Percentiles rank a stretch among this genome's conserved stretches.
These are phyloP conservation scores for Holtermanniella nyarrowii DNA, from an alignment of 768 basidiomycete species.

Conservation along the genomic window DNA sequence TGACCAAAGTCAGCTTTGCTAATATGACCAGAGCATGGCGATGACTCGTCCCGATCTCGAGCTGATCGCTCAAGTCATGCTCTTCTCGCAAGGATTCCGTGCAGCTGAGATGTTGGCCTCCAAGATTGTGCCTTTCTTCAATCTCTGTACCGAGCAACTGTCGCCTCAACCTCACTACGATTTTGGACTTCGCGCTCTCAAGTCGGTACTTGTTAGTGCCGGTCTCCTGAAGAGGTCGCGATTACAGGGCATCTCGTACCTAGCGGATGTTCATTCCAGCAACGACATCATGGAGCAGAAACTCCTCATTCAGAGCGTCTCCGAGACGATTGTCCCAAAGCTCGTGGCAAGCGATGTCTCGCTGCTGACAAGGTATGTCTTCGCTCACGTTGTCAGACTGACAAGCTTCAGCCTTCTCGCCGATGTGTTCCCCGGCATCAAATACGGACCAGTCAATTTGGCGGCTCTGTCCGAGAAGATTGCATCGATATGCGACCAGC, in stretches of 20 bases:
- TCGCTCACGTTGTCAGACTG: not conserved
- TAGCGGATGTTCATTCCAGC: slow-evolving; percentile 48
- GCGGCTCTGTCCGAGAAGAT: slow-evolving; percentile 78
- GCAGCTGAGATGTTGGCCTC: slow-evolving; percentile 95
- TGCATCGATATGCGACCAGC: slow-evolving; percentile 71
- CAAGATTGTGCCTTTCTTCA: slow-evolving; percentile 98
- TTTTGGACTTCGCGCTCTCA: slow-evolving; percentile 93
- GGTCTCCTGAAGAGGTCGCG: slow-evolving; percentile 92
- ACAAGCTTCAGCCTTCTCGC: slow-evolving; percentile 59
- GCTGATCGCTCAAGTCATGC: slow-evolving; percentile 97
- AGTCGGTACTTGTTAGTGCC: slow-evolving; percentile 90
- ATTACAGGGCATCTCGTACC: slow-evolving; percentile 13
- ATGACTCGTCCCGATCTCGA: slow-evolving; percentile 98
- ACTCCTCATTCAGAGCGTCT: slow-evolving; percentile 94
- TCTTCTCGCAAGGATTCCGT: slow-evolving; percentile 98
- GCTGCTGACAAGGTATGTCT: slow-evolving; percentile 68
- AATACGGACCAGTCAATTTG: slow-evolving; percentile 79
- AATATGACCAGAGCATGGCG: slow-evolving; percentile 69
- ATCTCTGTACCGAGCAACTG: slow-evolving; percentile 92
- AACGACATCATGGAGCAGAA: slow-evolving; percentile 57
- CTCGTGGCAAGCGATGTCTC: slow-evolving; percentile 95
- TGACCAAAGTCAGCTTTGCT: too few species aligned
- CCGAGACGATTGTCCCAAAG: slow-evolving; percentile 97
- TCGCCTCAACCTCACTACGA: slow-evolving; percentile 98
- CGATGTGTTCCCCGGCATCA: slow-evolving; percentile 94